phyloP scores from a whole-genome alignment of 352 stramenopile species.

The Phytophthora agathidicida region DNA sequence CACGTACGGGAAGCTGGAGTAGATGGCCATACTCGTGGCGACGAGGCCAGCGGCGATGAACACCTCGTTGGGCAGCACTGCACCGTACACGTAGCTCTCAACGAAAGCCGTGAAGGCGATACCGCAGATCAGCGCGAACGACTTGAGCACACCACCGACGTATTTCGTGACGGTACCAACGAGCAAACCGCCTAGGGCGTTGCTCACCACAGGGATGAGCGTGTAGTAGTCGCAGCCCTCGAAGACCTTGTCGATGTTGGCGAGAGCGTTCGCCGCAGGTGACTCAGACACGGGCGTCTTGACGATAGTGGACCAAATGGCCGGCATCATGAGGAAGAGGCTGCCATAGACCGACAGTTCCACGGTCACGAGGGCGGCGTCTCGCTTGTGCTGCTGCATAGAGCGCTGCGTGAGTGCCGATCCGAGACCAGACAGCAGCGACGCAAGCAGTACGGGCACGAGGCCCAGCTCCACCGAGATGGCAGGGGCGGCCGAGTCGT shows the following conservation, averaged over 20 bases:
- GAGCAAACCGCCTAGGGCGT: slow-evolving; percentile 82
- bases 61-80: slow-evolving; percentile 62
- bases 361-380: slow-evolving; percentile 79
- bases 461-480: slow-evolving; percentile 69
- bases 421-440: slow-evolving; percentile 76
- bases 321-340: slow-evolving; percentile 66
- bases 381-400: slow-evolving; percentile 76
- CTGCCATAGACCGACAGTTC: slow-evolving; percentile 82
- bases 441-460: slow-evolving; percentile 71
- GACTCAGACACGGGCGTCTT: slow-evolving; percentile 46
- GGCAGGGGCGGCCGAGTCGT: slow-evolving; percentile 13
- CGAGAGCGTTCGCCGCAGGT: slow-evolving; percentile 23
- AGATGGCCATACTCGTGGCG: slow-evolving; percentile 69
- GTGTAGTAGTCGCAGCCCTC: slow-evolving; percentile 79
- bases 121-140: slow-evolving; percentile 87
- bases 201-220: slow-evolving; percentile 81
- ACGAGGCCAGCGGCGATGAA: slow-evolving; percentile 78
- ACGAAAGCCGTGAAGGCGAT: slow-evolving; percentile 89
- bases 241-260: slow-evolving; percentile 46
- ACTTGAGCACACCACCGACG: slow-evolving; percentile 91
- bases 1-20: slow-evolving; percentile 76
- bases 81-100: slow-evolving; percentile 75
- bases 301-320: slow-evolving; percentile 47
- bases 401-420: slow-evolving; percentile 79
- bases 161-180: slow-evolving; percentile 91